These are phyloP conservation scores for Pseudocercospora ulei DNA, from an alignment of 2,329 filamentous ascomycete species.

Conservation along the genomic window DNA sequence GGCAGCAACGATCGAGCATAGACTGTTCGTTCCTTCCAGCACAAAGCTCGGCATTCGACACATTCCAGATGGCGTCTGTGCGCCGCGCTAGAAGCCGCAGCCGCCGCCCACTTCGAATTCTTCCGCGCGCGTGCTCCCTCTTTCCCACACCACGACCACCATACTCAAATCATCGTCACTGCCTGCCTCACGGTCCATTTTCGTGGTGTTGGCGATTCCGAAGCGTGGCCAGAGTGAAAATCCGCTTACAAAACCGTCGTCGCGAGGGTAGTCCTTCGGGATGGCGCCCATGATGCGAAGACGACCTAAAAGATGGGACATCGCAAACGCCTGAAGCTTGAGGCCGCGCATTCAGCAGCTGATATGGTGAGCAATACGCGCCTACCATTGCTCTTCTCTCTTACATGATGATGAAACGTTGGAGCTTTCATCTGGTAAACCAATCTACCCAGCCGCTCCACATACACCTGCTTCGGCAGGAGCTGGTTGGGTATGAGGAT, in stretches of 20 bases:
- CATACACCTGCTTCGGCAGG: constrained; percentile 30
- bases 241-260: constrained; percentile 74
- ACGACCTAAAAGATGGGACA: constrained; percentile 60
- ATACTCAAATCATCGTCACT: constrained; percentile 65
- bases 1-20: constrained; percentile 1
- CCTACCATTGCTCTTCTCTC: not conserved
- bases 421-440: constrained; percentile 42
- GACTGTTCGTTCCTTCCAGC: constrained; percentile 4
- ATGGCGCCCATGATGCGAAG: constrained; percentile 56
- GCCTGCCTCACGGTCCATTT: constrained; percentile 38
- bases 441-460: constrained; percentile 43
- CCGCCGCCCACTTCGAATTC: constrained; percentile 10
- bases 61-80: not conserved
- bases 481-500: constrained; percentile 46
- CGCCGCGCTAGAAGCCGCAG: constrained; percentile 2
- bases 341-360: constrained; percentile 1
- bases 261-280: constrained; percentile 53
- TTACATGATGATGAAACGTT: constrained; percentile 27
- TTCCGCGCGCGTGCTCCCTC: constrained; percentile 17
- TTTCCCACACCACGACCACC: constrained; percentile 50
- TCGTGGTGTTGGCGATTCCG: constrained; percentile 55
- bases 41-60: not conserved
- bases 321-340: constrained; percentile 3
- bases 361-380: not conserved
- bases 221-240: constrained; percentile 59